phyloP scores from a whole-genome alignment of 495 filamentous ascomycete genomes.

The Xylaria palmicola region DNA sequence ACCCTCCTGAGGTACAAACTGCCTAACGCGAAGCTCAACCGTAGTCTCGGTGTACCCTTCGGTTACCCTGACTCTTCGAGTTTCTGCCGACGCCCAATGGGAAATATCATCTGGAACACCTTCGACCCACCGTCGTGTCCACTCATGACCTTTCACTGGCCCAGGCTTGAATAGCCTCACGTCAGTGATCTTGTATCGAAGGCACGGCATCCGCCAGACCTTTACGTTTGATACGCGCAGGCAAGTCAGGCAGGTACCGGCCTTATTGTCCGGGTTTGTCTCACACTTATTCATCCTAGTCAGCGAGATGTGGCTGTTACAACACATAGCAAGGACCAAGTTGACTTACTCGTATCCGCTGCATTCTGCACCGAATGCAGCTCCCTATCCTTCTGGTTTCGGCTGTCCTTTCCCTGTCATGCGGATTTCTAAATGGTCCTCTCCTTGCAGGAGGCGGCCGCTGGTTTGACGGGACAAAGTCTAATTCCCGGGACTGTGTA shows the following conservation, averaged over 20 bases:
- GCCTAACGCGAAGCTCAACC: conserved; percentile 44
- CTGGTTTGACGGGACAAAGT: conserved; percentile 30
- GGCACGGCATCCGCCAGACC: conserved; percentile 46
- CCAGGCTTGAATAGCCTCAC: conserved; percentile 51
- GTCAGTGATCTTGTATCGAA: conserved; percentile 53
- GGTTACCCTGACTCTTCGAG: conserved; percentile 43
- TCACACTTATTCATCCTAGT: conserved; percentile 39
- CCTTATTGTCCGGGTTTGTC: conserved; percentile 39
- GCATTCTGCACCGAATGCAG: conserved; percentile 54
- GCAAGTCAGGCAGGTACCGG: conserved; percentile 49
- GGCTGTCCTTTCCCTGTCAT: conserved; percentile 47
- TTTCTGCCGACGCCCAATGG: conserved; percentile 45
- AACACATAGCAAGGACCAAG: not conserved
- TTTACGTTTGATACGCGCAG: conserved; percentile 42
- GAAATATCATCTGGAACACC: conserved; percentile 49
- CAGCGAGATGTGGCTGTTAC: conserved; percentile 3
- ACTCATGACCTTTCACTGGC: conserved; percentile 49
- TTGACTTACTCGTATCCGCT: conserved; percentile 50
- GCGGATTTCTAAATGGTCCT: conserved; percentile 47
- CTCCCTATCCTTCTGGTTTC: conserved; percentile 51
- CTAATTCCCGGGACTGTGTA: conserved; percentile 23
- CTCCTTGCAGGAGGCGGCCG: conserved; percentile 39
- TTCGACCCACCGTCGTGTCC: conserved; percentile 53
- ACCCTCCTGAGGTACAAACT: conserved; percentile 47
- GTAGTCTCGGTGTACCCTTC: conserved; percentile 45